A percentile compares a stretch with the other conserved stretches of the same genome.
Evolutionary conservation across 306 rosid genomes (phyloP).

Genomic region (Carpinus viminea): DNA sequence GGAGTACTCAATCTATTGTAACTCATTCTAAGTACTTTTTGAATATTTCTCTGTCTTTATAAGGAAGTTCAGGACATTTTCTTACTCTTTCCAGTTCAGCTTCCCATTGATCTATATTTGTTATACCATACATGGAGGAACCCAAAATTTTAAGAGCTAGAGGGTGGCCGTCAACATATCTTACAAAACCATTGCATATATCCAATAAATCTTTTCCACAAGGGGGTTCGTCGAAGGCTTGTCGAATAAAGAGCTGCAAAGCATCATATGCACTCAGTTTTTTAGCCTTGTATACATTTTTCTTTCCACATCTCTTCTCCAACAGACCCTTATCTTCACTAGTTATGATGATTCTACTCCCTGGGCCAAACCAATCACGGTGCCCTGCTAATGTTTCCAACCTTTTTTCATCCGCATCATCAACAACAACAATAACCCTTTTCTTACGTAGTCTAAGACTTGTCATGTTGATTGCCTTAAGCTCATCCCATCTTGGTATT

Average conservation of each 20-base stretch:
- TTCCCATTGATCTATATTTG: constrained; percentile 15
- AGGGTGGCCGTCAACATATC: constrained; percentile 32
- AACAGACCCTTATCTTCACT: not conserved
- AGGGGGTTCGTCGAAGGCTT: not conserved
- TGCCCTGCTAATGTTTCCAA: not conserved
- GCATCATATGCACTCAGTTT: constrained; percentile 12
- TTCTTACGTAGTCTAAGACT: not conserved
- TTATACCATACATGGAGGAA: constrained; percentile 9
- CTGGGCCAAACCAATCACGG: not conserved
- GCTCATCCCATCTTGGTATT: no score
- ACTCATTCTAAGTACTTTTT: not conserved
- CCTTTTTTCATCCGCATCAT: not conserved
- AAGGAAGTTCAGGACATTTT: not conserved
- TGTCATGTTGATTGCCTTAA: not conserved
- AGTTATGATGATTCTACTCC: constrained; percentile 5
- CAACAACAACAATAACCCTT: not conserved
- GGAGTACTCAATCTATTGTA: constrained; percentile 23
- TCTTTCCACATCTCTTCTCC: not conserved
- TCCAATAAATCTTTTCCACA: constrained; percentile 11
- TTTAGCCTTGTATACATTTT: constrained; percentile 7
- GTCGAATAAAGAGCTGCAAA: constrained; percentile 24
- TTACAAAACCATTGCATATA: not conserved
- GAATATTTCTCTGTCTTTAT: no score
- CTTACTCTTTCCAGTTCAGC: constrained; percentile 11
- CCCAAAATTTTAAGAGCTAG: constrained; percentile 25